A percentile compares a stretch with the other conserved stretches of the same genome.
These are phyloP conservation scores for Rhizophagus clarus DNA, from an alignment of 192 early-diverging fungal species.

Conservation along the genomic window DNA sequence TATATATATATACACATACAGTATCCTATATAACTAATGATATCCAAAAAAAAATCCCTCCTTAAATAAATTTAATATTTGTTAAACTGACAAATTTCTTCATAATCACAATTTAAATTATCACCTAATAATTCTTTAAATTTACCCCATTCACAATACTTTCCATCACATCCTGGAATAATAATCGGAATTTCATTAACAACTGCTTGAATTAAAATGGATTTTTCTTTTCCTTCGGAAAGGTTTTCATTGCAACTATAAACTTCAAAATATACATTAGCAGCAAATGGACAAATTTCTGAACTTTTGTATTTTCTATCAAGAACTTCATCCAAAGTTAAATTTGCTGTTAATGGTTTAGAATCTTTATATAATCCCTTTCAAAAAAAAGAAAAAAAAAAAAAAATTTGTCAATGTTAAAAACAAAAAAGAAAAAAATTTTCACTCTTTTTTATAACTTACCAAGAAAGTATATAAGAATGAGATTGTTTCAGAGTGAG, in stretches of 20 bases:
- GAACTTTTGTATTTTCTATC: background rate
- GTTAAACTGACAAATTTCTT: background rate
- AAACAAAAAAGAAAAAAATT: background rate
- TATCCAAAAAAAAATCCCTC: no score
- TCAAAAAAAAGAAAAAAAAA: background rate
- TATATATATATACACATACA: no score
- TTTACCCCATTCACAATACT: conserved; percentile 17
- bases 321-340: background rate
- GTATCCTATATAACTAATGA: no score
- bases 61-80: background rate
- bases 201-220: background rate
- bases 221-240: background rate
- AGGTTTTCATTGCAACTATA: background rate
- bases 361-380: conserved; percentile 27
- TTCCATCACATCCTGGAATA: conserved; percentile 1
- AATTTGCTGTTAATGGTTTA: background rate
- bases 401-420: background rate
- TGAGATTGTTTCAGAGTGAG: conserved; percentile 13
- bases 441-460: background rate
- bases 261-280: conserved; percentile 28
- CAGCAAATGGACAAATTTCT: background rate
- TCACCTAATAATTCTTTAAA: conserved; percentile 1
- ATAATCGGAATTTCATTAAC: background rate
- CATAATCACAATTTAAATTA: conserved; percentile 18
- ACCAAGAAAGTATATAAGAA: conserved; percentile 22